A percentile compares a stretch with the other conserved stretches of the same genome.
Conservation (phyloP, 2,329 filamentous ascomycete genomes). For the Ceratocystis destructans region DNA sequence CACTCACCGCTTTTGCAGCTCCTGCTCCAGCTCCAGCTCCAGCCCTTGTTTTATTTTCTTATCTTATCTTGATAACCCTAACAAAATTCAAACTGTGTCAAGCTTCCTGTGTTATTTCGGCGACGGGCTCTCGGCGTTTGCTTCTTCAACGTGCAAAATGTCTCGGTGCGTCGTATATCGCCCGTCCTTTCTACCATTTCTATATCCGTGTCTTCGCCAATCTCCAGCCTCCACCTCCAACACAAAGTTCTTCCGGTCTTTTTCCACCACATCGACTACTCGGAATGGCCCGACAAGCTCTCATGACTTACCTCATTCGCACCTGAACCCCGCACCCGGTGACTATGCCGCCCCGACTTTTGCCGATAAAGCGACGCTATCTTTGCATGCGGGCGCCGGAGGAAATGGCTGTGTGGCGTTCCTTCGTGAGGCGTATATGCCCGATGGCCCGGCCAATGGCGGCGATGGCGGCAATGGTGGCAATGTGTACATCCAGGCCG, state of each 20-base stretch:
- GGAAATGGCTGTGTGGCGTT: conserved; percentile 94
- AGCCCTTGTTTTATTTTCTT: neutral
- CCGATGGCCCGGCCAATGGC: conserved; percentile 82
- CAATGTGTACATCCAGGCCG: conserved; percentile 86
- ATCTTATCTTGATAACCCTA: conserved; percentile 1
- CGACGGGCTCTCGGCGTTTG: neutral
- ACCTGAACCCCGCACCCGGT: conserved; percentile 67
- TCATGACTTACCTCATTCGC: conserved; percentile 33
- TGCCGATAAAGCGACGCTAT: conserved; percentile 70
- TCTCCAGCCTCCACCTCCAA: neutral
- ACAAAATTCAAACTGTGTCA: neutral
- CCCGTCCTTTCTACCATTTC: conserved; percentile 33
- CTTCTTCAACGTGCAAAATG: conserved; percentile 26
- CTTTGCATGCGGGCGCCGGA: conserved; percentile 63
- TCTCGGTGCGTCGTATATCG: conserved; percentile 30
- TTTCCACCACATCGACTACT: conserved; percentile 5
- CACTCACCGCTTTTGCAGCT: neutral
- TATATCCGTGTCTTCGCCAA: conserved; percentile 35
- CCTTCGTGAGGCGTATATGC: conserved; percentile 75
- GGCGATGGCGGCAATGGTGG: conserved; percentile 88
- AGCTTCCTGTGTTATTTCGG: neutral
- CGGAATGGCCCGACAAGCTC: conserved; percentile 25
- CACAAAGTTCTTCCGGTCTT: conserved; percentile 15
- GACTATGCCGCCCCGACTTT: conserved; percentile 77
- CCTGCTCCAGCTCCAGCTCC: too few species aligned